Conservation (phyloP, 176 grass and related monocot genomes). For the Rhynchospora pubera region DNA sequence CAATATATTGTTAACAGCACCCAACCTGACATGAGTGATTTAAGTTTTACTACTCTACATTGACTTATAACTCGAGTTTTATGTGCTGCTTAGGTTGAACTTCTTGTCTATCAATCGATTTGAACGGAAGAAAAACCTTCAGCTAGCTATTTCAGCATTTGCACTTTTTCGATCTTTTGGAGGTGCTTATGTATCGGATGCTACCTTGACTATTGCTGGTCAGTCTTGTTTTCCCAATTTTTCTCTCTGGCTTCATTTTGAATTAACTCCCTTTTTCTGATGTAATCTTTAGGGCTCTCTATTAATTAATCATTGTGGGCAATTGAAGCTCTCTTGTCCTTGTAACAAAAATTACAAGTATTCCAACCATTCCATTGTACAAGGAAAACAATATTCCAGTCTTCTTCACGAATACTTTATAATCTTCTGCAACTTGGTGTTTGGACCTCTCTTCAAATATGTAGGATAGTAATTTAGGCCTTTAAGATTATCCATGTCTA, state of each 20-base stretch:
- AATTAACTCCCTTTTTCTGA: not conserved
- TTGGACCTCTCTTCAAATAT: not conserved
- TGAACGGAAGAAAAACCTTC: constrained; percentile 96
- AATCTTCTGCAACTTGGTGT: not conserved
- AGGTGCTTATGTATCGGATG: constrained; percentile 31
- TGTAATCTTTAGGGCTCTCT: not conserved
- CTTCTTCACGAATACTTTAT: not conserved
- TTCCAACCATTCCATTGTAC: too few relatives aligned
- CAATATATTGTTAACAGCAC: not conserved
- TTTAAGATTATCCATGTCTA: too few relatives aligned
- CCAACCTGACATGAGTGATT: not conserved
- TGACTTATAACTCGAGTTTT: not conserved
- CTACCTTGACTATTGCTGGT: constrained; percentile 89
- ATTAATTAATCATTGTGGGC: not conserved
- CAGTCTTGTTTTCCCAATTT: constrained; percentile 6
- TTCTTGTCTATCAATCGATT: constrained; percentile 93
- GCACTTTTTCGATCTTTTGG: constrained; percentile 50
- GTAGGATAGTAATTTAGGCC: not conserved
- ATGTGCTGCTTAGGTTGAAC: constrained; percentile 58
- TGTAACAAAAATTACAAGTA: too few relatives aligned
- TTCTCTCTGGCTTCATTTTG: not conserved
- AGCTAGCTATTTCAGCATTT: constrained; percentile 89
- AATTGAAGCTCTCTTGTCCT: too few relatives aligned
- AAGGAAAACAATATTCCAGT: too few relatives aligned
- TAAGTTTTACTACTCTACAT: not conserved